A percentile compares a stretch with the other conserved stretches of the same genome.
These are phyloP conservation scores for Candida krabiensis DNA, from an alignment of 805 yeast species.

Conservation along the genomic window DNA sequence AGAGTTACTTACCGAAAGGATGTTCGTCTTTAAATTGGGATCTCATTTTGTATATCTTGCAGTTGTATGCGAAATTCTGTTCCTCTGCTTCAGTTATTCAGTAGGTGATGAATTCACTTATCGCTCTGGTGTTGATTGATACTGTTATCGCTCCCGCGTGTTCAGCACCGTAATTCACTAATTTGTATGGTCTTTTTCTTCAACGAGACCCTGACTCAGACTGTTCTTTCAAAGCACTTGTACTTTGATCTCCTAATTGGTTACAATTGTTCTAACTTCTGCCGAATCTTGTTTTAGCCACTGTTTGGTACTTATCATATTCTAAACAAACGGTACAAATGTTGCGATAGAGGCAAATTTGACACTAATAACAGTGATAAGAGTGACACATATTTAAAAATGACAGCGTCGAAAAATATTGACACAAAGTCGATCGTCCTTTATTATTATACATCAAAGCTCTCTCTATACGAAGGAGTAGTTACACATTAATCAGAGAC, in stretches of 20 bases:
- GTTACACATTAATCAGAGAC: slow-evolving; percentile 11
- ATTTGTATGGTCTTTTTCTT: too few relatives aligned
- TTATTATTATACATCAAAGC: slow-evolving; percentile 1
- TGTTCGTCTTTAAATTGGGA: slow-evolving; percentile 94
- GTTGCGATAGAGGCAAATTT: slow-evolving; percentile 11
- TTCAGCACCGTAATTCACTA: too few relatives aligned
- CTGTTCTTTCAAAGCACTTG: too few relatives aligned
- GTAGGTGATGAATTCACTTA: too few relatives aligned
- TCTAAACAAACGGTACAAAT: too few relatives aligned
- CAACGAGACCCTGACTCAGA: too few relatives aligned
- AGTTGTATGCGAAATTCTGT: slow-evolving; percentile 3
- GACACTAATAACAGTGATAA: slow-evolving; percentile 15
- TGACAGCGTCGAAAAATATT: slow-evolving; percentile 9
- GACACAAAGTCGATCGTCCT: slow-evolving; percentile 16
- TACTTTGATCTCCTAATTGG: too few relatives aligned
- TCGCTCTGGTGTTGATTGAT: not conserved
- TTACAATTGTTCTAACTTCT: too few relatives aligned
- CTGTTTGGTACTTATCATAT: too few relatives aligned
- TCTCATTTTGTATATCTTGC: slow-evolving; percentile 52
- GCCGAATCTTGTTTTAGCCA: too few relatives aligned
- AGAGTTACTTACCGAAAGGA: slow-evolving; percentile 71
- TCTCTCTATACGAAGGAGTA: not conserved
- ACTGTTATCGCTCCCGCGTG: not conserved
- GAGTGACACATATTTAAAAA: slow-evolving; percentile 14
- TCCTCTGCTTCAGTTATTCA: too few relatives aligned